These are phyloP conservation scores for Emergomyces pasteurianus DNA, from an alignment of 2,329 filamentous ascomycete species.

Conservation along the genomic window DNA sequence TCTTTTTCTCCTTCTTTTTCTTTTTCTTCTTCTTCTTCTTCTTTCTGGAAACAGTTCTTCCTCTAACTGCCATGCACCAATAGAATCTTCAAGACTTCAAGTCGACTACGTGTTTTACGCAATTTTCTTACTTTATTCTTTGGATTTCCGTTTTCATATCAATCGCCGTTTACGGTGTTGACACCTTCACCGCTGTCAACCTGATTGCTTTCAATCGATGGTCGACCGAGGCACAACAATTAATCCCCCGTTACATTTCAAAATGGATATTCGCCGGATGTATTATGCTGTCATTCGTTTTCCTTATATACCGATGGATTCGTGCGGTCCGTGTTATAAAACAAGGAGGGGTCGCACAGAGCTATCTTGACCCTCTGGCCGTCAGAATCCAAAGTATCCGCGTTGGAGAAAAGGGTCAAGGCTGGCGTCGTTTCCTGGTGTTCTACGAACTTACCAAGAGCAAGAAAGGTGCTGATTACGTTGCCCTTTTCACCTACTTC, in stretches of 20 bases:
- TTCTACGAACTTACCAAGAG: slow-evolving; percentile 85
- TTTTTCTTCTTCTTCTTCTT: neutral
- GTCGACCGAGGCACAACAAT: slow-evolving; percentile 71
- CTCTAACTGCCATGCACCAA: neutral
- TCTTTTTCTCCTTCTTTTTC: neutral
- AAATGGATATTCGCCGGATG: slow-evolving; percentile 94
- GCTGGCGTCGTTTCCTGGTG: slow-evolving; percentile 83
- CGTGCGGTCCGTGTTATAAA: slow-evolving; percentile 70
- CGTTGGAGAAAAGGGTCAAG: slow-evolving; percentile 55
- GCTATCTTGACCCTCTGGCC: slow-evolving; percentile 79
- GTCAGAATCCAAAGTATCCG: slow-evolving; percentile 74
- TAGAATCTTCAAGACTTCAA: slow-evolving; percentile 64
- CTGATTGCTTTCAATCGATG: slow-evolving; percentile 79
- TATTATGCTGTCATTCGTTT: slow-evolving; percentile 80
- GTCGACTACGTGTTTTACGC: slow-evolving; percentile 62
- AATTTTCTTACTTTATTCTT: slow-evolving; percentile 73
- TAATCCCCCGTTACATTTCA: slow-evolving; percentile 62
- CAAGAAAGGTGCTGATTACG: slow-evolving; percentile 80
- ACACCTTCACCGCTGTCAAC: slow-evolving; percentile 88
- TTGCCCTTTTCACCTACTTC: slow-evolving; percentile 86
- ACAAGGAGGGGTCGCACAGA: slow-evolving; percentile 76
- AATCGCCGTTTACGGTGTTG: slow-evolving; percentile 73
- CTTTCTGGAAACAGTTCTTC: neutral
- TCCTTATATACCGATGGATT: slow-evolving; percentile 68
- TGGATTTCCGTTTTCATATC: slow-evolving; percentile 71